phyloP scores from a whole-genome alignment of 352 stramenopile species.

The Globisporangium irregulare region DNA sequence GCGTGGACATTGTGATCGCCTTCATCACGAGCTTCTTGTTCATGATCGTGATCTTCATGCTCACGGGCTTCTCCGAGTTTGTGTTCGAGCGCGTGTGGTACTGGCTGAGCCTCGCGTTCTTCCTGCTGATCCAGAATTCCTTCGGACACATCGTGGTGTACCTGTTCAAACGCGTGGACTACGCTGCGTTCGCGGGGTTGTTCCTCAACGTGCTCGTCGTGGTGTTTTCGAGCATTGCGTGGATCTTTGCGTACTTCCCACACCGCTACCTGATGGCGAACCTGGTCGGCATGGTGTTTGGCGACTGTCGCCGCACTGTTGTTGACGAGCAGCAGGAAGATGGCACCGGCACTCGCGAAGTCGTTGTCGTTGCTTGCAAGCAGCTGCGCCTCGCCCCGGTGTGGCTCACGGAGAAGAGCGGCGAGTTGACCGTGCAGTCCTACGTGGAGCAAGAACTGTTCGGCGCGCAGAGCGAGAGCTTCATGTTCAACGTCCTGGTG shows the following conservation, averaged over 20 bases:
- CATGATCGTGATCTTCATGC: slow-evolving; percentile 22
- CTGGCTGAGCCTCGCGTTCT: slow-evolving; percentile 19
- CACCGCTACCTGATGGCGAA: slow-evolving; percentile 17
- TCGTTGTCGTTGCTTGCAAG: slow-evolving; percentile 9
- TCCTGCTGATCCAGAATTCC: slow-evolving; percentile 14
- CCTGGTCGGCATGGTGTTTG: slow-evolving; percentile 18
- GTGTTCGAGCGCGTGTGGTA: slow-evolving; percentile 5
- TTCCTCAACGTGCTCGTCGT: slow-evolving; percentile 12
- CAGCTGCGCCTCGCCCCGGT: slow-evolving; percentile 11
- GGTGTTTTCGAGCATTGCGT: slow-evolving; percentile 13
- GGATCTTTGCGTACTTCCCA: slow-evolving; percentile 12
- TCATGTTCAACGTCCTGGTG: slow-evolving; percentile 7
- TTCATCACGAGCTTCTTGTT: slow-evolving; percentile 21
- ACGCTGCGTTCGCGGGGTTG: slow-evolving; percentile 13
- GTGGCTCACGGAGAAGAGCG: background rate
- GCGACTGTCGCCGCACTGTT: slow-evolving; percentile 3
- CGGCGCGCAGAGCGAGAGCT: slow-evolving; percentile 4
- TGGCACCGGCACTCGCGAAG: background rate
- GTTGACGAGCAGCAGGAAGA: background rate
- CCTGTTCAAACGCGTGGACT: slow-evolving; percentile 9
- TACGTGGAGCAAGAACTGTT: slow-evolving; percentile 14
- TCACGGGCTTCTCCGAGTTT: slow-evolving; percentile 24
- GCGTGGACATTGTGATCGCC: slow-evolving; percentile 44
- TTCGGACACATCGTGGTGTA: slow-evolving; percentile 13
- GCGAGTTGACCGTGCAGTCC: slow-evolving; percentile 14